Evolutionary conservation across 2,329 filamentous ascomycete species (phyloP), one percentile per base, ranked within the genome.

Genomic region (Cordyceps sp.): DNA sequence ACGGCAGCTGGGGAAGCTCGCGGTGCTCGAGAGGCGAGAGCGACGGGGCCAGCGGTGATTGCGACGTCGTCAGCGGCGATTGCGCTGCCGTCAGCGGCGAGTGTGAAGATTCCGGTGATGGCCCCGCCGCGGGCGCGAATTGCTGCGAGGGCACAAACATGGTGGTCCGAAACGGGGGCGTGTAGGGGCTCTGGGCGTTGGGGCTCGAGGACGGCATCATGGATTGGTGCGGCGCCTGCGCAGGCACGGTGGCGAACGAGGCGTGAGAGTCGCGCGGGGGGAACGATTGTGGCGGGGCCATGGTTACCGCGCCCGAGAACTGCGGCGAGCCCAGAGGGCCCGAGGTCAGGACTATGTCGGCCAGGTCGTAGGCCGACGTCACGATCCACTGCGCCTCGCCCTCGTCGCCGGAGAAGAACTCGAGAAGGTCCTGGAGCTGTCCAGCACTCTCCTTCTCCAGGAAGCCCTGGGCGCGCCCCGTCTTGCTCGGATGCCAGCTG

Each of bases 361-460:
- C 69, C 34, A 69, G 52, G 20, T 70, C 66, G 43, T 72, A 74
- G 4, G 72, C 73, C 32, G 70, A 57, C 33, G 61, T 58, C 10
- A 72, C 68, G 28, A 78, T 61, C 40, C 59, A 62, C 37, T 67
- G 59, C 1, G 70, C 66, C 38, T 73, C 67, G 31, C 66, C 60
- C 30, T 62, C 64, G 22, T 66, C 60, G 24, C 68, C 63, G 5
- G 66, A 71, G 44, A 75, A 77, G 43, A 73, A 73, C 44, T 78
- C 73, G 18, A 78, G 60, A 7, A 73, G 61, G 42, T 77, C 73
- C 44, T 76, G 69, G 9, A 78, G 53, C 39, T 74, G 69, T 10
- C 73, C 71, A 7, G 66, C 65, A 36, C 64, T 71, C 46, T 76
- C 71, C 34, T 72, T 71, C 46, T 77, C 70, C 21, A 70, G 54